Conservation (phyloP, 2,329 filamentous ascomycete species). For the Nemania bipapillata region DNA sequence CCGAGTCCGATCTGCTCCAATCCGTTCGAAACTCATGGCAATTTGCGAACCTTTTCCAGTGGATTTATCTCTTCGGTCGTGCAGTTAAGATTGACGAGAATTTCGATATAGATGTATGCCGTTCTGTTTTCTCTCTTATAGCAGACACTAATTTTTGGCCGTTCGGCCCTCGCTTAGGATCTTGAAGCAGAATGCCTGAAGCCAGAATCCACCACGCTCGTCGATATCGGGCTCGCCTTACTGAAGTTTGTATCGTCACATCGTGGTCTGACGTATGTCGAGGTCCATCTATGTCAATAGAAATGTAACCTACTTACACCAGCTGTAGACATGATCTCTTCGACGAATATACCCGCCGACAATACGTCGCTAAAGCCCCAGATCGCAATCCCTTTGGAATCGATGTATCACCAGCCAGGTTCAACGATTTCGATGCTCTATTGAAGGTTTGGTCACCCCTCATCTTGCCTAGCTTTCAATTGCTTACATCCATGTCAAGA, state of each 20-base stretch:
- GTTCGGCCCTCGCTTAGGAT: conserved; percentile 65
- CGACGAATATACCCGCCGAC: conserved; percentile 90
- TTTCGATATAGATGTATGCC: conserved; percentile 85
- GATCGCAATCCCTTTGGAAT: conserved; percentile 85
- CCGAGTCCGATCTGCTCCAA: conserved; percentile 62
- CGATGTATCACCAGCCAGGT: conserved; percentile 76
- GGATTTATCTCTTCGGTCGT: conserved; percentile 89
- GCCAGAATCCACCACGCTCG: conserved; percentile 76
- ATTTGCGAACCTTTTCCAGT: conserved; percentile 93
- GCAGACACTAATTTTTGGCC: conserved; percentile 4
- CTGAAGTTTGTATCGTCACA: conserved; percentile 95
- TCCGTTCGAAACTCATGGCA: conserved; percentile 92
- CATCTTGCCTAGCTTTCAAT: background rate
- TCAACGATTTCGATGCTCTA: conserved; percentile 83
- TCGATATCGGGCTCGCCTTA: conserved; percentile 84
- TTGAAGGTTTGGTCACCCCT: conserved; percentile 69
- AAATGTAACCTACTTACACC: conserved; percentile 41
- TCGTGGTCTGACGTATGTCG: conserved; percentile 84
- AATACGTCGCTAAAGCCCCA: conserved; percentile 85
- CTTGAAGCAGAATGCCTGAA: conserved; percentile 89
- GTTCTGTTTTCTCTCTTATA: conserved; percentile 1
- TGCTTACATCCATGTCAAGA: conserved; percentile 55
- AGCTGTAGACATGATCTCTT: conserved; percentile 79
- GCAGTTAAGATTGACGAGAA: conserved; percentile 89
- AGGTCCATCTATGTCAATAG: conserved; percentile 14